phyloP scores from a whole-genome alignment of 306 rosid species.

The Mucuna pruriens region DNA sequence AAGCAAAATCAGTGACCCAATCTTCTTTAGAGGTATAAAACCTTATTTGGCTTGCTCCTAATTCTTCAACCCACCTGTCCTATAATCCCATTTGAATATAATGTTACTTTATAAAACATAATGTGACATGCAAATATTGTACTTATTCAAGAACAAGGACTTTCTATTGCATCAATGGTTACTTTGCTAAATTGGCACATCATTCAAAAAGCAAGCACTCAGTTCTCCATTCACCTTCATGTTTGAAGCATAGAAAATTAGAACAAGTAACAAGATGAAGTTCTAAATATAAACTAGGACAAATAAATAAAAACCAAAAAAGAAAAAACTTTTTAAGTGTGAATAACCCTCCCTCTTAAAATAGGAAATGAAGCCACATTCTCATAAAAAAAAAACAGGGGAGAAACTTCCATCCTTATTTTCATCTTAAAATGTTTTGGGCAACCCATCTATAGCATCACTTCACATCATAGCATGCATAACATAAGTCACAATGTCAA shows the following conservation, averaged over 20 bases:
- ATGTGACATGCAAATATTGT: not conserved
- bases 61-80: slow-evolving; percentile 22
- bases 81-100: slow-evolving; percentile 19
- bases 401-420: not conserved
- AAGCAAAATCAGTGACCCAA: slow-evolving; percentile 1
- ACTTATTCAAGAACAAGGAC: not conserved
- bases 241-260: slow-evolving; percentile 5
- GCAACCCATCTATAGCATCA: not conserved
- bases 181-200: not conserved
- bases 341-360: not conserved
- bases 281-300: not conserved
- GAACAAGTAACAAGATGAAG: slow-evolving; percentile 5
- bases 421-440: not conserved
- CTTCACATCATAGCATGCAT: not conserved
- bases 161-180: slow-evolving; percentile 14
- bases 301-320: not conserved
- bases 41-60: not conserved
- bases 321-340: not conserved
- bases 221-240: slow-evolving; percentile 15
- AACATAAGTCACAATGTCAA: not conserved
- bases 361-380: not conserved
- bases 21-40: slow-evolving; percentile 2
- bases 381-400: not conserved
- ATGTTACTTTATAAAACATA: slow-evolving; percentile 8
- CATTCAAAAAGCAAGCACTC: slow-evolving; percentile 12